phyloP scores from a whole-genome alignment of 805 yeast genomes.

The Ogataea nitratoaversa region DNA sequence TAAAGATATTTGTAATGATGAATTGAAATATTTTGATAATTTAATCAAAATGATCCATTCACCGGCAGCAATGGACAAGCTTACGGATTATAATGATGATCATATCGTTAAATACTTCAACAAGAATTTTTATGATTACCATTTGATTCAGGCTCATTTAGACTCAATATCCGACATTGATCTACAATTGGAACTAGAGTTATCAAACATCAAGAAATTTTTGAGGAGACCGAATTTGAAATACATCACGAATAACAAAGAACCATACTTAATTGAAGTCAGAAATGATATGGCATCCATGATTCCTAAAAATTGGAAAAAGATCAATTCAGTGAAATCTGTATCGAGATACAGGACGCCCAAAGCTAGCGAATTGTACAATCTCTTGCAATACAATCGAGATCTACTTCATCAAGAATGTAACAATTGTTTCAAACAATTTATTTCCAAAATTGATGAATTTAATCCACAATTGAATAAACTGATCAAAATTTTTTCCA shows the following conservation, averaged over 20 bases:
- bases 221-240: slow-evolving; percentile 55
- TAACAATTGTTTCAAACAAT: slow-evolving; percentile 41
- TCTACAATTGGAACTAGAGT: slow-evolving; percentile 45
- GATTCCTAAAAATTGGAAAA: slow-evolving; percentile 74
- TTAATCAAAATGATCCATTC: slow-evolving; percentile 50
- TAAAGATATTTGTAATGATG: slow-evolving; percentile 8
- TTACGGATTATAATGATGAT: slow-evolving; percentile 38
- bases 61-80: slow-evolving; percentile 47
- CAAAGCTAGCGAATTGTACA: slow-evolving; percentile 43
- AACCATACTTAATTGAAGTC: slow-evolving; percentile 74
- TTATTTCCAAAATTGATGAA: slow-evolving; percentile 37
- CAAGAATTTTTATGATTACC: slow-evolving; percentile 36
- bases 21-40: slow-evolving; percentile 24
- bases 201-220: slow-evolving; percentile 39
- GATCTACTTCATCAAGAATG: slow-evolving; percentile 47
- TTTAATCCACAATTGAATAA: slow-evolving; percentile 36
- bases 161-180: slow-evolving; percentile 43
- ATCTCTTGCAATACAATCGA: slow-evolving; percentile 53
- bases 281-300: slow-evolving; percentile 50
- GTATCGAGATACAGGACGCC: slow-evolving; percentile 76
- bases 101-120: slow-evolving; percentile 37
- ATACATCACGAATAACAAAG: slow-evolving; percentile 54
- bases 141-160: slow-evolving; percentile 33
- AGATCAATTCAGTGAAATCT: slow-evolving; percentile 62
- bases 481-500: slow-evolving; percentile 45